These are phyloP conservation scores for Kewa caespitosa DNA, from an alignment of 179 eudicot genomes.

Conservation along the genomic window DNA sequence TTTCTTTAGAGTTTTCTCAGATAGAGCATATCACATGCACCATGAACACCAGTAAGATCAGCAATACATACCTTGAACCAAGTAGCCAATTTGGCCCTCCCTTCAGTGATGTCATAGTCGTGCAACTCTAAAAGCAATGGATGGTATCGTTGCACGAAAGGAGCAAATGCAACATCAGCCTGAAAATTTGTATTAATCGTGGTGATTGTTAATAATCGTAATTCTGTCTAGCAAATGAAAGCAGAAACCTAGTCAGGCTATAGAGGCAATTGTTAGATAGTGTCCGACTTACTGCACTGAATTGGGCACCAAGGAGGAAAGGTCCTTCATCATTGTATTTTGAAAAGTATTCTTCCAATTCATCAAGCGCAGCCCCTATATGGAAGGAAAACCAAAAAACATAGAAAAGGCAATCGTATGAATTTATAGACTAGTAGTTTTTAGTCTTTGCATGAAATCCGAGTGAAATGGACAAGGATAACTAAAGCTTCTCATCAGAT, in stretches of 20 bases:
- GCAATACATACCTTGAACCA: conserved; percentile 73
- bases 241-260: not conserved
- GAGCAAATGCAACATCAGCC: conserved; percentile 77
- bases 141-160: conserved; percentile 61
- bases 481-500: not conserved
- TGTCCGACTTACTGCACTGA: conserved; percentile 32
- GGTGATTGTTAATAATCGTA: not conserved
- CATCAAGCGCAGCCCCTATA: conserved; percentile 29
- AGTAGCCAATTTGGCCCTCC: conserved; percentile 57
- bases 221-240: not conserved
- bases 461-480: not conserved
- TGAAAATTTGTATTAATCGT: conserved; percentile 9
- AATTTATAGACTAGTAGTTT: too few relatives aligned
- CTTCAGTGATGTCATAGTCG: conserved; percentile 53
- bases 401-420: too few relatives aligned
- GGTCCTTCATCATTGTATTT: conserved; percentile 36
- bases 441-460: not conserved
- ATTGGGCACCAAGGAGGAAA: conserved; percentile 40
- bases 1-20: not conserved
- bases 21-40: not conserved
- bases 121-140: conserved; percentile 40
- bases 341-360: conserved; percentile 33
- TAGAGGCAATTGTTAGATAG: conserved; percentile 18
- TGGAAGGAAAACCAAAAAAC: not conserved
- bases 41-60: not conserved